Conservation (phyloP, 345 rosid species). For the Lumnitzera racemosa region DNA sequence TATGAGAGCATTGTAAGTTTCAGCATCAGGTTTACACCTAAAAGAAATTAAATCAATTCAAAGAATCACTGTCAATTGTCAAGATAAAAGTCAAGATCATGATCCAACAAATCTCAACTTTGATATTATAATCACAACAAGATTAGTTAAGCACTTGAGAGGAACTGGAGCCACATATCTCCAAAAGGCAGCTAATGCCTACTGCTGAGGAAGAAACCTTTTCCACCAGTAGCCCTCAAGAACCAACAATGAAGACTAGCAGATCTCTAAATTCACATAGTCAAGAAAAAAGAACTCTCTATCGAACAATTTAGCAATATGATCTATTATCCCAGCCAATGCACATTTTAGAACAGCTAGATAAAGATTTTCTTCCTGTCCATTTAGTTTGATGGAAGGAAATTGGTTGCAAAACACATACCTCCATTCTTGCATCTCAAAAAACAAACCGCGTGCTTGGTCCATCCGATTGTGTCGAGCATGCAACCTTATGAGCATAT, state of each 20-base stretch:
- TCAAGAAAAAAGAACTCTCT: no score
- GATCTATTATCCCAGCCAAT: no score
- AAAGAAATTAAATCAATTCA: conserved; percentile 4
- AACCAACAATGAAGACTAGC: no score
- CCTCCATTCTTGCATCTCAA: conserved; percentile 98
- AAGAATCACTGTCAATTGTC: conserved; percentile 2
- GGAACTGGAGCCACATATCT: not conserved
- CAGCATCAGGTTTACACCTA: conserved; percentile 89
- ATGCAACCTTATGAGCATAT: conserved; percentile 81
- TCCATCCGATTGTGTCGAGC: conserved; percentile 71
- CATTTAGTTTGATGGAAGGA: not conserved
- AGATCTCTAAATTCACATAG: no score
- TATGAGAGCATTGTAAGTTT: conserved; percentile 85
- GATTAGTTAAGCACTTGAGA: not conserved
- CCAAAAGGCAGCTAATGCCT: no score
- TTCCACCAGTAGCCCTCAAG: no score
- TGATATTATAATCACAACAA: not conserved
- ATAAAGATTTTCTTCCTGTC: no score
- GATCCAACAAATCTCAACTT: no score
- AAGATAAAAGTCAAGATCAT: no score
- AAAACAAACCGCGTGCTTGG: conserved; percentile 89
- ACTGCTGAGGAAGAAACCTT: no score
- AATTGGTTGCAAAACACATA: not conserved
- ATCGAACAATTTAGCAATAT: no score
- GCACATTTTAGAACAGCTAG: no score